Base-by-base conservation (phyloP, 2,329 filamentous ascomycete genomes). In the Sporothrix humicola region DNA sequence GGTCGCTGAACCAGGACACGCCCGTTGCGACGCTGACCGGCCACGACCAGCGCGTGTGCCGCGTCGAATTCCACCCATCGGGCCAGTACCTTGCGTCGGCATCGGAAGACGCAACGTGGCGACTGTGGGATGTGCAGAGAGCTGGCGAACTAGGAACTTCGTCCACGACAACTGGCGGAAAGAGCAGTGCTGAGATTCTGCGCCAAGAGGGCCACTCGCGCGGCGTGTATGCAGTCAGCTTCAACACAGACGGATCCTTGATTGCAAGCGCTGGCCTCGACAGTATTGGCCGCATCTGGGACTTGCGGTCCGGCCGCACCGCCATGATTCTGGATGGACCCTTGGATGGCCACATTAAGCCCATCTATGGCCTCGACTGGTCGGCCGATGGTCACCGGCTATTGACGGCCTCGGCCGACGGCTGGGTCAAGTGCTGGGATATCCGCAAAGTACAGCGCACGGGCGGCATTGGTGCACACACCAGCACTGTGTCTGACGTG, bases 361-460 rank as follows among this genome's bases (percentile, higher is more conserved):
- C 97, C 15, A 97, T 99, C 72, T 95, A 97, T 79, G 94, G 91
- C 0, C 85, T 98, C 6, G 95, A 98, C 81, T 99, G 97, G 96
- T 91, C 93, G 73, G 88, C 91, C 0, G 96, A 99, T 80, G 94
- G 95, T 6, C 91, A 97, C 81, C 90, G 96, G n/a, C 89, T 98
- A 9, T 85, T 98, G n/a, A 94, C 94, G 0, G 95, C 94, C 1
- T 97, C 94, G 15, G 94, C 91, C 1, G 96, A 99, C 80, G 95
- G 95, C 20, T 98, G 96, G 89, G 91, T 97, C 79, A 98, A 98
- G 82, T 98, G 95, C 83, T 99, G 96, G 96, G 96, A 99, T 80
- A 87, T 99, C 71, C 90, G 96, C 63, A 95, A 96, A 78, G 95
- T 98, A 68, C 89, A 92, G 78, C 91, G 91, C 76, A 91, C 89